These are phyloP conservation scores for Bacidia rubella DNA, from an alignment of 495 filamentous ascomycete species.

Conservation along the genomic window DNA sequence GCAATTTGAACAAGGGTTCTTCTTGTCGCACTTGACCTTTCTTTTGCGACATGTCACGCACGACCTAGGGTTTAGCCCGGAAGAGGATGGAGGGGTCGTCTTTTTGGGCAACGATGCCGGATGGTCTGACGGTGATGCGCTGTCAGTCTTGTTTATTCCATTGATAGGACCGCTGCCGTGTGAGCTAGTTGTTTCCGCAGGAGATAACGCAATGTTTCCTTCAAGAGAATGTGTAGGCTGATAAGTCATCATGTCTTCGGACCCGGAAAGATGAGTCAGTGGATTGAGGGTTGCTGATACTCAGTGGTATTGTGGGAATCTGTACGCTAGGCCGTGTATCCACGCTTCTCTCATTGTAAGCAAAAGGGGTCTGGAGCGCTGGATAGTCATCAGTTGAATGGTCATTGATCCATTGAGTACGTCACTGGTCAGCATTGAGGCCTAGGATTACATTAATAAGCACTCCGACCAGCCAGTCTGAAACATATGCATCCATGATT, in stretches of 20 bases:
- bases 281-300: not conserved
- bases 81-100: not conserved
- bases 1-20: constrained; percentile 73
- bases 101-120: constrained; percentile 1
- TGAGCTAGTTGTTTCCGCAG: constrained; percentile 5
- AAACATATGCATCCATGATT: no score
- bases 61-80: constrained; percentile 45
- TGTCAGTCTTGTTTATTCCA: not conserved
- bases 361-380: no score
- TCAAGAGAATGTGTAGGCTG: not conserved
- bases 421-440: no score
- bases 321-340: no score
- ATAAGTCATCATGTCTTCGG: not conserved
- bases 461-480: no score
- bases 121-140: constrained; percentile 9
- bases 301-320: no score
- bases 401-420: no score
- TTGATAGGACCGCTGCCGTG: not conserved
- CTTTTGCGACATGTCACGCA: constrained; percentile 74
- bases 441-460: no score
- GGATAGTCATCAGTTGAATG: no score
- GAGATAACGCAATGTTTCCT: constrained; percentile 8
- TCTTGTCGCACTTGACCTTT: constrained; percentile 83
- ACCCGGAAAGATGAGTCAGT: not conserved
- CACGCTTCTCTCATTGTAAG: no score